Evolutionary conservation across 2,329 filamentous ascomycete species (phyloP).

Genomic region (Ceratocystis lukuohia): DNA sequence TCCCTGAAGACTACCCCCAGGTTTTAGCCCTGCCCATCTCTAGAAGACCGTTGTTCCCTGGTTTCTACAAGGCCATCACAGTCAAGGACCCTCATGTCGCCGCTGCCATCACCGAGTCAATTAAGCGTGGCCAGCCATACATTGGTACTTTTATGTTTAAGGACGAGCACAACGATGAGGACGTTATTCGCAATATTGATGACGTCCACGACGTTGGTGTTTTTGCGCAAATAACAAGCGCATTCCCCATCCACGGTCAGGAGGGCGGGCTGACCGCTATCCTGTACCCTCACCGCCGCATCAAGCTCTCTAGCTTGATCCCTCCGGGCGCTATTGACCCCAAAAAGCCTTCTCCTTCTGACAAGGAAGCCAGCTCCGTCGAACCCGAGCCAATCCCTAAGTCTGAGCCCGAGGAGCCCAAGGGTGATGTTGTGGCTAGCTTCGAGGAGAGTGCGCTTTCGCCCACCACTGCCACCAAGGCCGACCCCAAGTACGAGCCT

Average conservation of each 20-base stretch:
- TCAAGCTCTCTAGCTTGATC: constrained; percentile 74
- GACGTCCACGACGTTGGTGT: constrained; percentile 95
- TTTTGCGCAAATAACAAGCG: constrained; percentile 94
- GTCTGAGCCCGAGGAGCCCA: constrained; percentile 53
- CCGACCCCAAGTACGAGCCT: constrained; percentile 56
- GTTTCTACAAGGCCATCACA: constrained; percentile 97
- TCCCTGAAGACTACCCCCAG: constrained; percentile 93
- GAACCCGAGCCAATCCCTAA: constrained; percentile 49
- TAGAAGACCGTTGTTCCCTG: constrained; percentile 84
- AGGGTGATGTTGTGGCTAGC: constrained; percentile 90
- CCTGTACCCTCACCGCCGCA: constrained; percentile 87
- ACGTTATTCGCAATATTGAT: constrained; percentile 77
- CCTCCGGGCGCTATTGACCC: constrained; percentile 45
- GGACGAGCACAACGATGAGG: constrained; percentile 85
- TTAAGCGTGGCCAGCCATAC: constrained; percentile 93
- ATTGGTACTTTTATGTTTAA: constrained; percentile 96
- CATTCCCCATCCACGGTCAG: constrained; percentile 80
- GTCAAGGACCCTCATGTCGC: constrained; percentile 88
- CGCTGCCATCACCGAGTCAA: constrained; percentile 85
- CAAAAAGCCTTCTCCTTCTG: constrained; percentile 34
- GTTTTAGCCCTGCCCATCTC: constrained; percentile 95
- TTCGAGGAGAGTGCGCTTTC: constrained; percentile 74
- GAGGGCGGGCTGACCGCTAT: constrained; percentile 80
- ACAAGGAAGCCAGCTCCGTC: constrained; percentile 33
- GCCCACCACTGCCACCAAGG: constrained; percentile 32